Evolutionary conservation across 192 early-diverging fungal genomes (phyloP).

Genomic region (Coemansia guatemalensis): DNA sequence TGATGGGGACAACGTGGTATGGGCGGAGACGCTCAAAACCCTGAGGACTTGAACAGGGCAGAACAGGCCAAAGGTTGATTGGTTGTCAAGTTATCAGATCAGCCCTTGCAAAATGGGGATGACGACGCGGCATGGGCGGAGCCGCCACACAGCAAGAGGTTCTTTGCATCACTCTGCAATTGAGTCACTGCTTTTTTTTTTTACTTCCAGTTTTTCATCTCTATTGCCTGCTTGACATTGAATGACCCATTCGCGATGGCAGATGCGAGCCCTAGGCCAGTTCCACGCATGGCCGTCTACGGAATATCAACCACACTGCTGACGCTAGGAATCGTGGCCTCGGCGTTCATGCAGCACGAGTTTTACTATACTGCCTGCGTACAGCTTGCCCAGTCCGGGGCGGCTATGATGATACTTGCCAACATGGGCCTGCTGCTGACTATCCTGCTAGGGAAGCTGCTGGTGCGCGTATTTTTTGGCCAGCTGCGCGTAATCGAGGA

Average conservation of each 20-base stretch:
- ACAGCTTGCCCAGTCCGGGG: constrained; percentile 83
- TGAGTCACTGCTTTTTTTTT: not conserved
- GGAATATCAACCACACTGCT: constrained; percentile 67
- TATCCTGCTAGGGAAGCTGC: constrained; percentile 72
- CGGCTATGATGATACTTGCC: constrained; percentile 83
- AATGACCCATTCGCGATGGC: constrained; percentile 15
- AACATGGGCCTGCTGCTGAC: constrained; percentile 79
- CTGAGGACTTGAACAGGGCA: not conserved
- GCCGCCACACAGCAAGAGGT: not conserved
- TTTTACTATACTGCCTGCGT: constrained; percentile 93
- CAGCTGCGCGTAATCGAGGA: constrained; percentile 88
- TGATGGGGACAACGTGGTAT: not conserved
- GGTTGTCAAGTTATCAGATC: not conserved
- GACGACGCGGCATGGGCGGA: no score
- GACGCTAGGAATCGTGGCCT: constrained; percentile 61
- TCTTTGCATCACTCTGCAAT: not conserved
- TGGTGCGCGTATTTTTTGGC: constrained; percentile 90
- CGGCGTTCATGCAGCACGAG: constrained; percentile 65
- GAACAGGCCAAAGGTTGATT: not conserved
- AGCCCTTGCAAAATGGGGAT: not conserved
- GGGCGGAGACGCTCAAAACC: not conserved
- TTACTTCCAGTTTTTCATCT: not conserved
- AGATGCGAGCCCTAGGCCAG: constrained; percentile 16
- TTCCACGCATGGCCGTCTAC: constrained; percentile 66
- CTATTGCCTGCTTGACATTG: not conserved